Base-by-base conservation (phyloP, 306 rosid genomes). In the Prunus salicina region DNA sequence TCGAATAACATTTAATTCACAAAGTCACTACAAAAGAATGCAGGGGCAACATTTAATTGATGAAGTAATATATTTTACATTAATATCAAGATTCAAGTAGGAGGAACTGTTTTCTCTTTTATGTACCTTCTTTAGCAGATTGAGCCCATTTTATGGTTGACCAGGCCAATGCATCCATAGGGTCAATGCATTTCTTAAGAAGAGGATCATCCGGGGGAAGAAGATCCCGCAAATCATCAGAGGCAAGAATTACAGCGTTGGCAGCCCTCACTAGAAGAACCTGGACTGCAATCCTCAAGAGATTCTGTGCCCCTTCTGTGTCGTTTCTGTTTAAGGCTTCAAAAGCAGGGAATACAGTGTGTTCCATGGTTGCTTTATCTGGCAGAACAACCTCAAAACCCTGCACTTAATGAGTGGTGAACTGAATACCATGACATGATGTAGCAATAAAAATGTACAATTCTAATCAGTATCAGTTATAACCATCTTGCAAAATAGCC, bases 301-400 rank as follows among this genome's bases (percentile, higher is more conserved):
- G 88, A 75, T 88, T 92, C 74, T 83, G 79, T 30, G 96, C 93
- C 62, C 92, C 96, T 84, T 92, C 90, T 76, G 81, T 84, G 82
- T 92, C 97, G 30, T 88, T 88, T 82, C 93, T 79, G 75, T 82
- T 79, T 78, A 88, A 73, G 71, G 97, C 97, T 81, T 88, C 96
- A 60, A 76, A 80, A 52, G 93, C 91, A 56, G 96, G 96, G 82
- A 84, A 79, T 58, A 88, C 85, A 6, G 90, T 78, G 66, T 92
- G 91, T 75, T 92, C 97, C 90, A 87, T 88, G 3, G 93, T 92
- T 16, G 91, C 91, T 76, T 85, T 88, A 79, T 90, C 96, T 27
- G 89, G 91, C 43, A 87, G 79, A 56, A 90, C 84, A 67, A 88
- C 91, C 91, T 90, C 93, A 85, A 89, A 92, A 0, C 97, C 97